Percentiles rank a stretch among this genome's conserved stretches.
phyloP scores from a whole-genome alignment of 495 filamentous ascomycete genomes.

The Aspergillus hancockii region DNA sequence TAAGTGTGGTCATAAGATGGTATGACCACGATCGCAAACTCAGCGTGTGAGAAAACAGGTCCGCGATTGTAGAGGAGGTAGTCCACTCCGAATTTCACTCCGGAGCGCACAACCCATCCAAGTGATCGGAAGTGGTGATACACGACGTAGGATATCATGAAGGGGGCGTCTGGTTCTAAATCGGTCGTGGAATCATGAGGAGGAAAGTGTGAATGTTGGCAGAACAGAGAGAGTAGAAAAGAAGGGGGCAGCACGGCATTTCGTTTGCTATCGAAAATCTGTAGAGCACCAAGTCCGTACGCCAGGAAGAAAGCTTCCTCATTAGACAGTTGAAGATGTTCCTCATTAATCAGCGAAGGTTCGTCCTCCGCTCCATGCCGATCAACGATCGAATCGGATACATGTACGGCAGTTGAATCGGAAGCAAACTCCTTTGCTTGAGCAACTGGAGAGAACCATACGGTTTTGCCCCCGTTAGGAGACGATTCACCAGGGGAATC shows the following conservation, averaged over 20 bases:
- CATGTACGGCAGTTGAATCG: slow-evolving; percentile 41
- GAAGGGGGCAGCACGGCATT: slow-evolving; percentile 37
- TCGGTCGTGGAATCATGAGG: slow-evolving; percentile 35
- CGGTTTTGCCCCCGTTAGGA: slow-evolving; percentile 53
- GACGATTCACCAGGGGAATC: slow-evolving; percentile 10
- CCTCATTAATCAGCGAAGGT: slow-evolving; percentile 63
- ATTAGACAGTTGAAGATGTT: slow-evolving; percentile 85
- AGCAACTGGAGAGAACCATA: slow-evolving; percentile 63
- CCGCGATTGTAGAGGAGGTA: slow-evolving; percentile 94
- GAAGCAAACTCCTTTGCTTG: slow-evolving; percentile 56
- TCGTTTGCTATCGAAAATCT: slow-evolving; percentile 59
- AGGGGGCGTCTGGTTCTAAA: slow-evolving; percentile 72
- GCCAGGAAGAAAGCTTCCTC: slow-evolving; percentile 93
- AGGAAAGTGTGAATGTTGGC: slow-evolving; percentile 70
- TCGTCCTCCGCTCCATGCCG: slow-evolving; percentile 31
- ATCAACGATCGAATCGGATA: slow-evolving; percentile 21
- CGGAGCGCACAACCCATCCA: slow-evolving; percentile 92
- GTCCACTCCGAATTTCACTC: slow-evolving; percentile 93
- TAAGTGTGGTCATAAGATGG: slow-evolving; percentile 77
- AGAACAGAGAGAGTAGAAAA: slow-evolving; percentile 63
- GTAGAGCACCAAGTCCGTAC: slow-evolving; percentile 78
- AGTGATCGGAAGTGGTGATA: slow-evolving; percentile 97
- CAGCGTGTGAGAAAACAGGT: slow-evolving; percentile 89
- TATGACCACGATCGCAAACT: slow-evolving; percentile 83
- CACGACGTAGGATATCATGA: slow-evolving; percentile 80